Conservation (phyloP, 164 flowering plant species). For the Magnolia sinica region DNA sequence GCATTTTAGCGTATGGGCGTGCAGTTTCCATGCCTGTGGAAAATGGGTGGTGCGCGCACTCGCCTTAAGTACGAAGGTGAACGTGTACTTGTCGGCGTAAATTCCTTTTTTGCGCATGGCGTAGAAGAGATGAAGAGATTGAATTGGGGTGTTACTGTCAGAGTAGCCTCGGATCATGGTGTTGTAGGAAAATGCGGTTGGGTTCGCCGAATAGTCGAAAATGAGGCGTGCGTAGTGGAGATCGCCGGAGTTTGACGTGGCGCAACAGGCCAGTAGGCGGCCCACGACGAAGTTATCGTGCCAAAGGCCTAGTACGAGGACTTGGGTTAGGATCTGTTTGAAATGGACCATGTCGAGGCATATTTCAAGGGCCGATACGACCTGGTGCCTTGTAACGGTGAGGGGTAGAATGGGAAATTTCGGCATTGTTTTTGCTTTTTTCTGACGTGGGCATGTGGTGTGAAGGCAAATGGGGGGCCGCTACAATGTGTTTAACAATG, state of each 20-base stretch:
- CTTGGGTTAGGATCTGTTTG: conserved; percentile 16
- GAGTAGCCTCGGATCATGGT: conserved; percentile 16
- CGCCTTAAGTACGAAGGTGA: conserved; percentile 15
- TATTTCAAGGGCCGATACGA: conserved; percentile 22
- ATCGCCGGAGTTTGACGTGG: conserved; percentile 9
- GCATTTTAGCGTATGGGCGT: neutral
- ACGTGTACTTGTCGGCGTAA: conserved; percentile 6
- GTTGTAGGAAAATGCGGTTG: conserved; percentile 14
- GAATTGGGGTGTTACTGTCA: conserved; percentile 6
- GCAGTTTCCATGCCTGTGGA: neutral
- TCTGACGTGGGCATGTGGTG: too few relatives aligned
- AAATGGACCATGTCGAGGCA: conserved; percentile 35
- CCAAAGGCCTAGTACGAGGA: conserved; percentile 7
- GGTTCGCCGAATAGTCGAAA: conserved; percentile 12
- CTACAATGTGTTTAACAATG: too few relatives aligned
- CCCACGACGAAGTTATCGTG: neutral
- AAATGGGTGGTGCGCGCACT: neutral
- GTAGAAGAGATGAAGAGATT: conserved; percentile 3
- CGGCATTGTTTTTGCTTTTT: neutral
- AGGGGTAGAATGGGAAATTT: neutral
- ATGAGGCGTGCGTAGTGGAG: conserved; percentile 11
- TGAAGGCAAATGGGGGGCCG: too few relatives aligned
- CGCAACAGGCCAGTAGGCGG: conserved; percentile 7
- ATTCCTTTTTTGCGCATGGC: neutral
- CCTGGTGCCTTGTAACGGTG: neutral